Evolutionary conservation across 192 early-diverging fungal species (phyloP).

Genomic region (Borealophlyctis nickersoniae): DNA sequence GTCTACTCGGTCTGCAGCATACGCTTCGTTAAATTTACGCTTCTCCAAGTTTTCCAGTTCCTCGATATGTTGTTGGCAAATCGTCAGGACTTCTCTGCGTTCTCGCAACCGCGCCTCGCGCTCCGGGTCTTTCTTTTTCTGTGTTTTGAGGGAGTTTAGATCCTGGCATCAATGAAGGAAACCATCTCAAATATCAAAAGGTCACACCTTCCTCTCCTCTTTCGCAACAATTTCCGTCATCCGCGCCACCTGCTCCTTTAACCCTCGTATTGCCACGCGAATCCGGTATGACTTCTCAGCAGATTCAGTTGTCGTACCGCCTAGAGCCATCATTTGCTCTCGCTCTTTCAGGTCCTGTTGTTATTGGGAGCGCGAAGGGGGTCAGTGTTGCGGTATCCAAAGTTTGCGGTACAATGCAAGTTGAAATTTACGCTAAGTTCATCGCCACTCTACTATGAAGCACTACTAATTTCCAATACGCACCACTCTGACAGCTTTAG

Average conservation of each 20-base stretch:
- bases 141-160: too few species aligned
- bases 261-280: slow-evolving; percentile 41
- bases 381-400: not conserved
- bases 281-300: slow-evolving; percentile 62
- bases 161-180: not conserved
- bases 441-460: too few species aligned
- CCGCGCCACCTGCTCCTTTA: slow-evolving; percentile 42
- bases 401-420: too few species aligned
- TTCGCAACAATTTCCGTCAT: slow-evolving; percentile 50
- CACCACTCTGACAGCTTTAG: slow-evolving; percentile 45
- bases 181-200: slow-evolving; percentile 20
- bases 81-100: slow-evolving; percentile 49
- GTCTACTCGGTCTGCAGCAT: slow-evolving; percentile 40
- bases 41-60: slow-evolving; percentile 62
- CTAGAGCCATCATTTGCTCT: slow-evolving; percentile 35
- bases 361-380: not conserved
- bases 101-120: slow-evolving; percentile 34
- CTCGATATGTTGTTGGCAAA: slow-evolving; percentile 54
- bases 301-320: slow-evolving; percentile 56
- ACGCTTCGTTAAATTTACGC: slow-evolving; percentile 45
- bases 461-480: not conserved
- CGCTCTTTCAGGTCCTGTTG: slow-evolving; percentile 48
- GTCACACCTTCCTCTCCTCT: slow-evolving; percentile 51
- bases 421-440: too few species aligned
- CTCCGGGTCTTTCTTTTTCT: slow-evolving; percentile 43